A percentile compares a stretch with the other conserved stretches of the same genome.
Evolutionary conservation across 2,329 filamentous ascomycete species (phyloP).

Genomic region (Alternaria sp.): DNA sequence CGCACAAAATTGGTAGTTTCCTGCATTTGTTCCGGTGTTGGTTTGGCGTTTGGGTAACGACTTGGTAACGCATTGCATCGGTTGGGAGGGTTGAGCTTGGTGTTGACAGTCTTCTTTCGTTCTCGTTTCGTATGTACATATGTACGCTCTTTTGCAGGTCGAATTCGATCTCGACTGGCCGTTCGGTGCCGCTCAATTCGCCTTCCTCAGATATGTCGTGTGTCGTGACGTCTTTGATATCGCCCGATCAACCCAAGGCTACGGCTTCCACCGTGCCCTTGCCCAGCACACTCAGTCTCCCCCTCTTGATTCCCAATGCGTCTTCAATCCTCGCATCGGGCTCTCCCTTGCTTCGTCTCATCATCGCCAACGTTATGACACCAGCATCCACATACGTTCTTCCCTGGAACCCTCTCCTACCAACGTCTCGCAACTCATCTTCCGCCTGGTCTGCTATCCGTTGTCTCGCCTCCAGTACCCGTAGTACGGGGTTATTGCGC

Average conservation of each 20-base stretch:
- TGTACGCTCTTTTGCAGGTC: slow-evolving; percentile 20
- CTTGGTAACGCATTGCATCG: slow-evolving; percentile 28
- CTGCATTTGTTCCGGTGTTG: slow-evolving; percentile 18
- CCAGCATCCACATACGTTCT: slow-evolving; percentile 55
- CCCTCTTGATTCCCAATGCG: slow-evolving; percentile 41
- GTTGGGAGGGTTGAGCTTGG: slow-evolving; percentile 11
- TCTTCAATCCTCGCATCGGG: slow-evolving; percentile 39
- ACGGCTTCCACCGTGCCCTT: slow-evolving; percentile 34
- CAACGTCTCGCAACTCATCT: slow-evolving; percentile 56
- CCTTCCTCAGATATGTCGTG: background rate
- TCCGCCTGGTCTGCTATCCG: slow-evolving; percentile 61
- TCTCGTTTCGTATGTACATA: slow-evolving; percentile 26
- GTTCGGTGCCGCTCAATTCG: background rate
- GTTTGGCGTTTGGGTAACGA: slow-evolving; percentile 30
- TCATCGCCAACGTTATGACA: slow-evolving; percentile 48
- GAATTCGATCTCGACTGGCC: slow-evolving; percentile 17
- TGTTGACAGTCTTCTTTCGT: slow-evolving; percentile 14
- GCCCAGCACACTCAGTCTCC: slow-evolving; percentile 37
- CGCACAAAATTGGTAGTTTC: slow-evolving; percentile 11
- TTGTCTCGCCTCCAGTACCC: slow-evolving; percentile 60
- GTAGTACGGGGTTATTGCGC: slow-evolving; percentile 60
- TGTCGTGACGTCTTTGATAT: background rate
- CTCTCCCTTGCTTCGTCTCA: slow-evolving; percentile 39
- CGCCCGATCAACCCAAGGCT: slow-evolving; percentile 15
- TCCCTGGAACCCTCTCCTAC: slow-evolving; percentile 50